Percentiles rank a stretch among this genome's conserved stretches.
These are phyloP conservation scores for Cucurbita moschata DNA, from an alignment of 306 rosid genomes.

Conservation along the genomic window DNA sequence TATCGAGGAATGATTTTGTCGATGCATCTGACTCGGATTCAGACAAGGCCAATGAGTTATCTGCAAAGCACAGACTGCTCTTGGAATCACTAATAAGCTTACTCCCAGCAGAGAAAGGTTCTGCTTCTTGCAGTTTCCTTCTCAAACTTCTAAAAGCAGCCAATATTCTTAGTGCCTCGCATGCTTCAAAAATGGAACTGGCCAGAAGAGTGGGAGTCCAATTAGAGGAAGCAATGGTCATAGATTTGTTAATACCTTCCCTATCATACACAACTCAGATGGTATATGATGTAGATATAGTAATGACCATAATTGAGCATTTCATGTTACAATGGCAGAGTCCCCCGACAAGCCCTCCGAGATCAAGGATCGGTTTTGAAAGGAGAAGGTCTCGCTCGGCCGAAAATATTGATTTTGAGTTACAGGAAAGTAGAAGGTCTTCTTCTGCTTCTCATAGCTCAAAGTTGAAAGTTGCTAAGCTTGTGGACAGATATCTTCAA, in stretches of 20 bases:
- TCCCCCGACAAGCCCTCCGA: slow-evolving; percentile 80
- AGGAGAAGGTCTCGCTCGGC: slow-evolving; percentile 92
- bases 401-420: slow-evolving; percentile 73
- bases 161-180: slow-evolving; percentile 71
- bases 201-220: slow-evolving; percentile 73
- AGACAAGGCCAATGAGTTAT: slow-evolving; percentile 32
- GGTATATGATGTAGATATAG: slow-evolving; percentile 62
- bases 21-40: slow-evolving; percentile 33
- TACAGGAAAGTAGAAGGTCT: slow-evolving; percentile 86
- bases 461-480: slow-evolving; percentile 75
- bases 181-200: slow-evolving; percentile 66
- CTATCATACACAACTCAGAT: slow-evolving; percentile 27
- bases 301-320: slow-evolving; percentile 48
- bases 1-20: slow-evolving; percentile 31
- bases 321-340: slow-evolving; percentile 73
- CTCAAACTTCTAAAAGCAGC: slow-evolving; percentile 81
- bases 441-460: slow-evolving; percentile 94
- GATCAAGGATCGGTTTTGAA: slow-evolving; percentile 48
- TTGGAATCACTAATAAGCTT: slow-evolving; percentile 82
- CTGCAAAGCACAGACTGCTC: slow-evolving; percentile 58
- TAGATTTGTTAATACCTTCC: slow-evolving; percentile 73
- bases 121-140: slow-evolving; percentile 76
- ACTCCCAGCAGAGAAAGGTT: slow-evolving; percentile 77
- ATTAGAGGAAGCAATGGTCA: slow-evolving; percentile 65
- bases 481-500: slow-evolving; percentile 80